A percentile compares a stretch with the other conserved stretches of the same genome.
Conservation (phyloP, 73 alveolate genomes). For the Diophrys sp. region DNA sequence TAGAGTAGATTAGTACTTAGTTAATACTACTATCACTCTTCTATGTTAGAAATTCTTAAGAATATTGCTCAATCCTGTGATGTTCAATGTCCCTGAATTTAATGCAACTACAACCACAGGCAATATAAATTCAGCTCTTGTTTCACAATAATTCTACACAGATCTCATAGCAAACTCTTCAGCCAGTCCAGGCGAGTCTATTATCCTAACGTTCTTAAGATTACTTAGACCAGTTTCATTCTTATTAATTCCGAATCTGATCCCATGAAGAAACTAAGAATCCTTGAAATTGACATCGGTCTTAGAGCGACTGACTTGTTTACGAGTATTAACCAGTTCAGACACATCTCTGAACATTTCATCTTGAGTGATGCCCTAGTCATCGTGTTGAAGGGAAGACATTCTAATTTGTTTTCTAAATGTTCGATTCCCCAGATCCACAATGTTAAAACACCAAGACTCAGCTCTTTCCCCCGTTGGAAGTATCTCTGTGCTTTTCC, state of each 20-base stretch:
- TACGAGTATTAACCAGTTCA: background rate
- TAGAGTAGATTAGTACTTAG: background rate
- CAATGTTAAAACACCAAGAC: background rate
- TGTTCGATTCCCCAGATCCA: background rate
- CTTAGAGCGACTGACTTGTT: background rate
- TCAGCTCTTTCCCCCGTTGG: constrained; percentile 1
- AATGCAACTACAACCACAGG: background rate
- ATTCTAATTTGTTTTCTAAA: background rate
- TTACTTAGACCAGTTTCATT: background rate
- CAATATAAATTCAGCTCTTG: background rate
- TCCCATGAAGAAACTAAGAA: background rate
- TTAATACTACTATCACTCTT: background rate
- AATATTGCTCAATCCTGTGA: no score
- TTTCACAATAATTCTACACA: background rate
- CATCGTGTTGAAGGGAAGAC: background rate
- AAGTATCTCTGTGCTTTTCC: background rate
- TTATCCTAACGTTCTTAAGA: background rate
- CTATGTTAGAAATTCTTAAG: background rate
- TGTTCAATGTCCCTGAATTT: background rate
- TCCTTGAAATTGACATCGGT: background rate
- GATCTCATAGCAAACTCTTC: background rate
- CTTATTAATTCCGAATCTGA: background rate
- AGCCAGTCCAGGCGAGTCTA: background rate
- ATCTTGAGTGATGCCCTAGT: background rate
- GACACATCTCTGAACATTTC: background rate